A percentile compares a stretch with the other conserved stretches of the same genome.
Evolutionary conservation across 2,329 filamentous ascomycete species (phyloP).

Genomic region (Capronia epimyces): DNA sequence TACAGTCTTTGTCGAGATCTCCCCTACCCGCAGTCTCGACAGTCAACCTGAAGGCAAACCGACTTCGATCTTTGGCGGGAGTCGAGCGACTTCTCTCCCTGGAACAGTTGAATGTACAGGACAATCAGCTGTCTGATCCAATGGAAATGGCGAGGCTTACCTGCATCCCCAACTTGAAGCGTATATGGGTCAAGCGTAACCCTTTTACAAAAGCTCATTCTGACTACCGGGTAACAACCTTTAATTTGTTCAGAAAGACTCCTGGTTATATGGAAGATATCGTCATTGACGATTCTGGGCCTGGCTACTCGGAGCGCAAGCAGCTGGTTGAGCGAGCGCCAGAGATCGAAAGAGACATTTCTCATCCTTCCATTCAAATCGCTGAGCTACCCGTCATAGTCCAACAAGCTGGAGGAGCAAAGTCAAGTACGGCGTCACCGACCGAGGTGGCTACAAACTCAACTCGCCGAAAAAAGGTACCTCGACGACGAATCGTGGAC

Average conservation of each 20-base stretch:
- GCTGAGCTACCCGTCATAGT: conserved; percentile 16
- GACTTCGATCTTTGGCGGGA: conserved; percentile 78
- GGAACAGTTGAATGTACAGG: conserved; percentile 82
- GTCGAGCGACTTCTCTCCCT: conserved; percentile 83
- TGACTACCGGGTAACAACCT: conserved; percentile 81
- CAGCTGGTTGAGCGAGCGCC: conserved; percentile 75
- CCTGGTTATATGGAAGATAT: conserved; percentile 89
- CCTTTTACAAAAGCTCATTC: conserved; percentile 83
- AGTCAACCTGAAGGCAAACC: conserved; percentile 83
- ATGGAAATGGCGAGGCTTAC: conserved; percentile 85
- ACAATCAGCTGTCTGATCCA: conserved; percentile 86
- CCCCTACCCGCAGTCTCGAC: conserved; percentile 90
- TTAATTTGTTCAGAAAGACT: conserved; percentile 88
- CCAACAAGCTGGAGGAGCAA: conserved; percentile 10
- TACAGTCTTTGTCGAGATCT: conserved; percentile 78
- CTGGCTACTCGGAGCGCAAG: conserved; percentile 78
- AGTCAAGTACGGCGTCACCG: conserved; percentile 6
- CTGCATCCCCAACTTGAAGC: conserved; percentile 80
- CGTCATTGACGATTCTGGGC: conserved; percentile 75
- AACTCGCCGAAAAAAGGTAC: conserved; percentile 44
- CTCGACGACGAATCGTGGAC: conserved; percentile 55
- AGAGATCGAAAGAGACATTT: conserved; percentile 60
- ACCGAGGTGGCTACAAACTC: conserved; percentile 28
- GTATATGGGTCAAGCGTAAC: conserved; percentile 89
- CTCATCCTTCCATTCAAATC: conserved; percentile 39